phyloP scores from a whole-genome alignment of 2,329 filamentous ascomycete species.

The Curvularia eragrostidis region DNA sequence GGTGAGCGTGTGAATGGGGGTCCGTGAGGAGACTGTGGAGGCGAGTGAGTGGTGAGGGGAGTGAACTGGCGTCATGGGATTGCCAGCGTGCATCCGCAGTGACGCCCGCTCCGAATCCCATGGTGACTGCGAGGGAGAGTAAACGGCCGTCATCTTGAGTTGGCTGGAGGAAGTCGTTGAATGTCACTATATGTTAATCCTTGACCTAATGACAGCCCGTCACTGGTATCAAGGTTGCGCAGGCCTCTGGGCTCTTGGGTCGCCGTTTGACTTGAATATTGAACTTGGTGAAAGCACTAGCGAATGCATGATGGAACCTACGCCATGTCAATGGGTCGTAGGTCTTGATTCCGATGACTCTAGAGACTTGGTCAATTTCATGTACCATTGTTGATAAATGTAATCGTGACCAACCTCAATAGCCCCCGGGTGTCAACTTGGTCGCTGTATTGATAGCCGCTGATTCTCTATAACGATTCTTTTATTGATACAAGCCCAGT shows the following conservation, averaged over 20 bases:
- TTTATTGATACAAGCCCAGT: background rate
- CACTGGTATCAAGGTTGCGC: slow-evolving; percentile 6
- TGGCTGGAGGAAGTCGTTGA: slow-evolving; percentile 8
- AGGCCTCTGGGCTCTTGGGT: slow-evolving; percentile 14
- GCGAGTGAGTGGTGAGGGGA: slow-evolving; percentile 48
- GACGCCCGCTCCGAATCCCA: slow-evolving; percentile 23
- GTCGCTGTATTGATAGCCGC: slow-evolving; percentile 1
- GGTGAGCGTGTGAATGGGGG: slow-evolving; percentile 45
- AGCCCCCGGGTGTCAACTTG: background rate
- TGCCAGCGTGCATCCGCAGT: slow-evolving; percentile 24
- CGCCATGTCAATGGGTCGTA: slow-evolving; percentile 13
- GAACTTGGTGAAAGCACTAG: slow-evolving; percentile 17
- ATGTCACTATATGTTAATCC: background rate
- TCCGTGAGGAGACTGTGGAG: slow-evolving; percentile 42
- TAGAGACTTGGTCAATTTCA: background rate
- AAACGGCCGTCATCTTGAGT: slow-evolving; percentile 30
- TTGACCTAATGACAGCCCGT: background rate
- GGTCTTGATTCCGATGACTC: slow-evolving; percentile 2
- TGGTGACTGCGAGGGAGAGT: slow-evolving; percentile 35
- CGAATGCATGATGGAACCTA: slow-evolving; percentile 25
- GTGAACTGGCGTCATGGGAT: slow-evolving; percentile 45
- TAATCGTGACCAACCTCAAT: slow-evolving; percentile 3
- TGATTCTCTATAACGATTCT: background rate
- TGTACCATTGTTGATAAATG: background rate
- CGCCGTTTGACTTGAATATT: slow-evolving; percentile 13